phyloP scores from a whole-genome alignment of 306 rosid genomes.

The Inga leiocalycina region DNA sequence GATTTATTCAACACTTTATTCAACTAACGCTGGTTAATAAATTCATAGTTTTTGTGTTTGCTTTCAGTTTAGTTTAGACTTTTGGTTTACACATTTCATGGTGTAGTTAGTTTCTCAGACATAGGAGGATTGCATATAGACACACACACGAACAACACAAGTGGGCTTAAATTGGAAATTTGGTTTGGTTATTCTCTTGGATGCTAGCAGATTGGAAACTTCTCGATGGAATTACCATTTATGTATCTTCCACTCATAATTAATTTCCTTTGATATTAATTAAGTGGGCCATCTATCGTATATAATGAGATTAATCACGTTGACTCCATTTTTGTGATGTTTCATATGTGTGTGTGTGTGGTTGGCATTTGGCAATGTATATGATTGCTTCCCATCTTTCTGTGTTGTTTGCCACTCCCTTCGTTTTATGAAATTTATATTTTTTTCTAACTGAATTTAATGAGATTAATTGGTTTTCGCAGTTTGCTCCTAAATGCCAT shows the following conservation, averaged over 20 bases:
- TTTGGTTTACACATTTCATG: neutral
- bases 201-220: constrained; percentile 40
- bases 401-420: too few relatives aligned
- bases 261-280: neutral
- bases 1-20: constrained; percentile 75
- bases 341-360: neutral
- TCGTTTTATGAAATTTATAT: too few relatives aligned
- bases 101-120: constrained; percentile 32
- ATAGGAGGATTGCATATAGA: neutral
- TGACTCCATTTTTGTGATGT: constrained; percentile 2
- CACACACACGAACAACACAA: neutral
- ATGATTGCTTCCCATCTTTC: neutral
- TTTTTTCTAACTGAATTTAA: neutral
- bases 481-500: neutral
- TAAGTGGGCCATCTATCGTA: constrained; percentile 19
- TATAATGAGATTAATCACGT: constrained; percentile 8
- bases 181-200: constrained; percentile 28
- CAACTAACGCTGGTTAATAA: constrained; percentile 31
- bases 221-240: constrained; percentile 32
- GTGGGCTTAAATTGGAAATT: constrained; percentile 9
- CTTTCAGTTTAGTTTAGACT: neutral
- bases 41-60: neutral
- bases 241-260: neutral
- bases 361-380: neutral
- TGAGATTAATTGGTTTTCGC: neutral